These are phyloP conservation scores for Grosmannia huntii DNA, from an alignment of 2,329 filamentous ascomycete genomes.

Conservation along the genomic window DNA sequence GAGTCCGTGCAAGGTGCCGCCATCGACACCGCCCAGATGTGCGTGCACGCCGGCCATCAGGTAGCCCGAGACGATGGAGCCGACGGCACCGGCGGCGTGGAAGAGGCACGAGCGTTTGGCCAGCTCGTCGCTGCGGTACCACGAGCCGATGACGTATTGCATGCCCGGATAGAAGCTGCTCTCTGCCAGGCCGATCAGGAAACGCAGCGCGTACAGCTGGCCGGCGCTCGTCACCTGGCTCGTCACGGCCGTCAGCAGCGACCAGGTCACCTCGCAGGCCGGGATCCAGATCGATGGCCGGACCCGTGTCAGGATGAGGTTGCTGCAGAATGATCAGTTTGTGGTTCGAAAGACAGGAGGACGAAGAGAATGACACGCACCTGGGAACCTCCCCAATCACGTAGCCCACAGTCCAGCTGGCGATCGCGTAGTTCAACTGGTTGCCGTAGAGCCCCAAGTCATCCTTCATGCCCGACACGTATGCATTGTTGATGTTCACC, in stretches of 20 bases:
- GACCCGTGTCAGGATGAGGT: conserved; percentile 25
- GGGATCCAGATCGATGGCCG: conserved; percentile 31
- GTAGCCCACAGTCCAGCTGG: conserved; percentile 24
- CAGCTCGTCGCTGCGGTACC: conserved; percentile 30
- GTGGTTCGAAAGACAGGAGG: not conserved
- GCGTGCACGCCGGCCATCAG: conserved; percentile 41
- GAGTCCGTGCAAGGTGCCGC: conserved; percentile 21
- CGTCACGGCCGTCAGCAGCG: conserved; percentile 21
- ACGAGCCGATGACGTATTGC: conserved; percentile 30
- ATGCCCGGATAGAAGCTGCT: conserved; percentile 26
- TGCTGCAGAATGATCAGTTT: conserved; percentile 4
- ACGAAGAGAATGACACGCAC: conserved; percentile 3
- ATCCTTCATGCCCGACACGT: conserved; percentile 33
- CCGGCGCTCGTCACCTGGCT: conserved; percentile 18
- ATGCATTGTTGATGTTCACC: conserved; percentile 26
- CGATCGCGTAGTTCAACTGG: conserved; percentile 22
- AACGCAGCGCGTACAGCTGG: conserved; percentile 28
- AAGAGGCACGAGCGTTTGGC: conserved; percentile 39
- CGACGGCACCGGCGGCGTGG: conserved; percentile 36
- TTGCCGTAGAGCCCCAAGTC: conserved; percentile 27
- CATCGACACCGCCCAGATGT: conserved; percentile 27
- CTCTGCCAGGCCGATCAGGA: conserved; percentile 30
- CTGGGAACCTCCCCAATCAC: conserved; percentile 25
- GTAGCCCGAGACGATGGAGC: conserved; percentile 45
- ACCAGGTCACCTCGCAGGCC: conserved; percentile 24